Base-by-base conservation (phyloP, 495 filamentous ascomycete species). In the Neurospora discreta region DNA sequence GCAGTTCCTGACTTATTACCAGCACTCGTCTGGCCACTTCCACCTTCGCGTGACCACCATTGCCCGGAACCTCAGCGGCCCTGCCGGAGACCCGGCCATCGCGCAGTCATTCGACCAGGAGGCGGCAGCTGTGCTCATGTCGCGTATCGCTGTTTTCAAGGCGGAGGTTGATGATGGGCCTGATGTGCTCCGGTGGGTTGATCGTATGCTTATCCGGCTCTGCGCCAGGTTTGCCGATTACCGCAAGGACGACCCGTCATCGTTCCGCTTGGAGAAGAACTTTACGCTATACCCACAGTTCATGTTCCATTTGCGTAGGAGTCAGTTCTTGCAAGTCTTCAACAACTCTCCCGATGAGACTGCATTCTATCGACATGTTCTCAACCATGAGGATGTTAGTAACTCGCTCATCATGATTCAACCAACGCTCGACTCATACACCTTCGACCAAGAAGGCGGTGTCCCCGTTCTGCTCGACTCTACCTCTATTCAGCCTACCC, bases 261-360 rank as follows among this genome's bases (percentile, higher is more conserved):
- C 96, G 3, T 99, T 99, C 88, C 88, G 96, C 43, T 84, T 99
- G 73, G 96, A 99, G 79, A 98, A 98, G 89, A 98, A 99, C 84
- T 98, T 99, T 78, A 97, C 95, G 0, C 87, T 99, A 23, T 99
- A 99, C 76, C 96, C 96, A 40, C 96, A 99, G 82, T 99, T 99
- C 84, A 98, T 99, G 96, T 99, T 98, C 86, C 96, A 99, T 80
- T 86, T 99, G 73, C 91, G 96, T 70, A 89, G 96, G 78, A 96
- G 92, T 77, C 96, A 99, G 81, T 99, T 99, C 84, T 83, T 99
- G 76, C 96, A 99, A 78, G 94, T 99, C 68, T 99, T 99, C 86
- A 99, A 99, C 84, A 98, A 98, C 82, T 98, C 94, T 0, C 96
- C 96, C 15, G 96, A 99, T 76, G 96, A 99, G 82, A 99, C 96